Percentiles rank a stretch among this genome's conserved stretches.
Evolutionary conservation across 2,329 filamentous ascomycete genomes (phyloP).

Genomic region (Diatrype stigma): DNA sequence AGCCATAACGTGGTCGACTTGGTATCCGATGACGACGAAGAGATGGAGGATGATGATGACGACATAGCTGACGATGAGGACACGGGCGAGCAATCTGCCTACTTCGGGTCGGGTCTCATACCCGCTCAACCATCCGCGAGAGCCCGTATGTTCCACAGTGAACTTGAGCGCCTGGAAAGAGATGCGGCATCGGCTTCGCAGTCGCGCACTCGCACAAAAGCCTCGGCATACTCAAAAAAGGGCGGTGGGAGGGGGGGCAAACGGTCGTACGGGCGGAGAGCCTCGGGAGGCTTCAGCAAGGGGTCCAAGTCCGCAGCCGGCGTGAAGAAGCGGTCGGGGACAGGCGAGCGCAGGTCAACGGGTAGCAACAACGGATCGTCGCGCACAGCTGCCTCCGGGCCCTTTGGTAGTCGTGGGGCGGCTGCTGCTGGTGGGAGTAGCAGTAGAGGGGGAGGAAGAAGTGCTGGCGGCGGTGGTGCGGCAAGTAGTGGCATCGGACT

Average conservation of each 20-base stretch:
- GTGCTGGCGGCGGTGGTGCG: constrained; percentile 13
- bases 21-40: constrained; percentile 31
- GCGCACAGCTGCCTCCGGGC: constrained; percentile 2
- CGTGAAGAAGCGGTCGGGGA: constrained; percentile 17
- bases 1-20: constrained; percentile 50
- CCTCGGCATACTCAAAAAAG: constrained; percentile 16
- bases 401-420: constrained; percentile 4
- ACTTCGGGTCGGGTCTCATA: constrained; percentile 33
- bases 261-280: constrained; percentile 10
- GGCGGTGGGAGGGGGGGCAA: constrained; percentile 18
- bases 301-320: constrained; percentile 9
- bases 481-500: constrained; percentile 24
- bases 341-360: constrained; percentile 5
- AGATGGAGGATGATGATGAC: constrained; percentile 4
- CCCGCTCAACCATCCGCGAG: constrained; percentile 9
- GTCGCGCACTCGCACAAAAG: constrained; percentile 17
- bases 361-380: constrained; percentile 8
- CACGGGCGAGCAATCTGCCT: constrained; percentile 40
- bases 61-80: constrained; percentile 19
- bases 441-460: constrained; percentile 8
- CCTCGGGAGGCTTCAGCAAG: constrained; percentile 12
- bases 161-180: constrained; percentile 22
- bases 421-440: neutral
- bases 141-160: constrained; percentile 24
- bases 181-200: constrained; percentile 12